Conservation (phyloP, 116 monocot species). For the Iris pallida region DNA sequence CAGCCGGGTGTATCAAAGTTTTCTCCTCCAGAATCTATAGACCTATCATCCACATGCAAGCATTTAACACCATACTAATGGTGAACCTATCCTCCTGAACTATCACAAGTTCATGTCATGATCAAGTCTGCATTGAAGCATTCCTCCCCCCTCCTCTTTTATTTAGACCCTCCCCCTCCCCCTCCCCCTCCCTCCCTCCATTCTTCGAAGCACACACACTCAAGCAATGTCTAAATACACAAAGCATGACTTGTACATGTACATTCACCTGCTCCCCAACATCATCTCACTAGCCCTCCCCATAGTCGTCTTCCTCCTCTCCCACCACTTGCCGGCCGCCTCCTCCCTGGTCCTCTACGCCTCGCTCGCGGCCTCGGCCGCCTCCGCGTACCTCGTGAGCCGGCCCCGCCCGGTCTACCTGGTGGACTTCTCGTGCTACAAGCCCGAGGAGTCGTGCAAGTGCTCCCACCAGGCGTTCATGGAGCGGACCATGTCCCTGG, state of each 20-base stretch:
- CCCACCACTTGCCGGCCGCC: neutral
- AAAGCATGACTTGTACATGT: neutral
- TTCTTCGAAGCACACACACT: neutral
- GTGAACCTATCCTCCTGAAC: neutral
- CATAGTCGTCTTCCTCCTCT: neutral
- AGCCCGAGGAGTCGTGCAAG: constrained; percentile 13
- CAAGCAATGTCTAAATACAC: constrained; percentile 2
- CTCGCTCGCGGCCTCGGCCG: neutral
- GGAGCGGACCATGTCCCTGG: constrained; percentile 12
- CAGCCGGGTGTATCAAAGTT: too few relatives aligned
- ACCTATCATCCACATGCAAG: too few relatives aligned
- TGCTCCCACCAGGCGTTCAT: constrained; percentile 10
- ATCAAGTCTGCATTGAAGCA: too few relatives aligned
- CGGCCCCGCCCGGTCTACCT: constrained; percentile 6
- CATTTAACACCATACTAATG: too few relatives aligned
- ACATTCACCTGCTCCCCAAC: neutral
- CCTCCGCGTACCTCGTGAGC: neutral
- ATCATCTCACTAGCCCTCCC: neutral
- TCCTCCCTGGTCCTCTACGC: neutral
- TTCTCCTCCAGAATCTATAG: too few relatives aligned
- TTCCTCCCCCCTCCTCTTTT: too few relatives aligned
- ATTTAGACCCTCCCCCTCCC: too few relatives aligned
- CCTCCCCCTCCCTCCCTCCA: neutral
- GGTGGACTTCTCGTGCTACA: constrained; percentile 22
- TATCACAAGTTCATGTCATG: too few relatives aligned